Evolutionary conservation across 2,329 filamentous ascomycete genomes (phyloP), one percentile per base, ranked within the genome.

Genomic region (Lasiodiplodia gonubiensis): DNA sequence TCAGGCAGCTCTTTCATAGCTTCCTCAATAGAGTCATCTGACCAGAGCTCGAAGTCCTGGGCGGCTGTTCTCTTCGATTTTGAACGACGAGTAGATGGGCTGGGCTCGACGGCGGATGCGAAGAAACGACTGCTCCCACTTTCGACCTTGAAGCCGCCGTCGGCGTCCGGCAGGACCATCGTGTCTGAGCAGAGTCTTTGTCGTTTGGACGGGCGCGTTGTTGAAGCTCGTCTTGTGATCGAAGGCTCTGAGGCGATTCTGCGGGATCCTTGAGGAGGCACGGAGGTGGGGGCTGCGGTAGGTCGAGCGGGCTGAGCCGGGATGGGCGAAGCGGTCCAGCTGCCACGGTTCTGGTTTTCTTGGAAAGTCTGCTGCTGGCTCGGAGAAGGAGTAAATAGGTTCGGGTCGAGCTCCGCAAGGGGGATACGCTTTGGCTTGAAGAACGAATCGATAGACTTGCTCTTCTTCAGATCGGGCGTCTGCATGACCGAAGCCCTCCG

Each of bases 321-420:
- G 33, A 81, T 82, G 64, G 83, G 80, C 51, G 81, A 83, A 33
- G 86, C 81, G 59, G 82, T 80, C 88, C 88, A 90, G 14, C 85
- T 84, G 25, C 75, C 80, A 10, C 66, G 55, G 60, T 80, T 79
- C 73, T 89, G 48, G 60, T 80, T 79, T 73, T 89, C 85, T 68
- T 86, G 80, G 27, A 91, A 77, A 12, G 89, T 76, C 30, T 82
- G 81, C 74, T 88, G 86, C 73, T 91, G 89, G 71, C 84, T 89
- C 23, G 88, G 88, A 10, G 89, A 90, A 25, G 86, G 87, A 0
- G 86, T 89, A 73, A 92, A 88, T 69, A 81, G 85, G 73, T 92
- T 92, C 0, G 88, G 86, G 74, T 91, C 88, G 25, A 92, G 79
- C 74, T 92, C 89, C 23, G 86, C 88, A 67, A 92, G 80, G 12